These are phyloP conservation scores for Neocucurbitaria cava DNA, from an alignment of 2,329 filamentous ascomycete species.

Conservation along the genomic window DNA sequence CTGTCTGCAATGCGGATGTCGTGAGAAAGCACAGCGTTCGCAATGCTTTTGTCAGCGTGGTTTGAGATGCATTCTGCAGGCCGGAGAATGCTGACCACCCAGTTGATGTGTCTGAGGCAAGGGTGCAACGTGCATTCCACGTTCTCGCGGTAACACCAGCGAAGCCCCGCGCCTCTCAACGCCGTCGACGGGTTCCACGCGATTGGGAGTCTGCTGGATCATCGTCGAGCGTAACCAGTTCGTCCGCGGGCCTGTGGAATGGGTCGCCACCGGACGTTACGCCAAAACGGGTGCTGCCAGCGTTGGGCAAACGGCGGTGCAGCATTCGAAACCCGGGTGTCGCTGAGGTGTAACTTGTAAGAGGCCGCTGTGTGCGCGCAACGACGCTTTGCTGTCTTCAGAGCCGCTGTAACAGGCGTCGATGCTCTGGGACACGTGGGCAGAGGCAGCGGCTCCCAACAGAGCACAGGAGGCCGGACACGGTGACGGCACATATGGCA, in stretches of 20 bases:
- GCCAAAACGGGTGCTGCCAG: constrained; percentile 38
- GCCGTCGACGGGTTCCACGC: constrained; percentile 26
- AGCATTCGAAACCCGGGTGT: constrained; percentile 30
- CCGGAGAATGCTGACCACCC: constrained; percentile 18
- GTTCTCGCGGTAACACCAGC: constrained; percentile 38
- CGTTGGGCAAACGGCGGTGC: constrained; percentile 41
- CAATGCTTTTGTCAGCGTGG: constrained; percentile 2
- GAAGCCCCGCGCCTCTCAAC: constrained; percentile 39
- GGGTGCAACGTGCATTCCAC: constrained; percentile 47
- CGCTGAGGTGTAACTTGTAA: constrained; percentile 19
- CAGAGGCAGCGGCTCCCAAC: constrained; percentile 1
- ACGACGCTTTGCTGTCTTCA: constrained; percentile 20
- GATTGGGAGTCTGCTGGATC: constrained; percentile 16
- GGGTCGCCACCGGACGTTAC: constrained; percentile 30
- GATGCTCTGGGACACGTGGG: constrained; percentile 19
- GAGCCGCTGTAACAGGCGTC: constrained; percentile 18
- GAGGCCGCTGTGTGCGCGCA: constrained; percentile 14
- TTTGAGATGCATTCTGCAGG: constrained; percentile 6
- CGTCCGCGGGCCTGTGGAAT: constrained; percentile 10
- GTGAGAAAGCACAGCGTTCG: constrained; percentile 2
- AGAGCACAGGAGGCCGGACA: constrained; percentile 1
- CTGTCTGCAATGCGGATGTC: constrained; percentile 1
- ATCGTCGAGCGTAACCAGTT: constrained; percentile 20
- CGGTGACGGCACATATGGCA: constrained; percentile 6
- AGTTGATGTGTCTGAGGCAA: constrained; percentile 24